These are phyloP conservation scores for Epichloe sibirici DNA, from an alignment of 2,329 filamentous ascomycete species.

Conservation along the genomic window DNA sequence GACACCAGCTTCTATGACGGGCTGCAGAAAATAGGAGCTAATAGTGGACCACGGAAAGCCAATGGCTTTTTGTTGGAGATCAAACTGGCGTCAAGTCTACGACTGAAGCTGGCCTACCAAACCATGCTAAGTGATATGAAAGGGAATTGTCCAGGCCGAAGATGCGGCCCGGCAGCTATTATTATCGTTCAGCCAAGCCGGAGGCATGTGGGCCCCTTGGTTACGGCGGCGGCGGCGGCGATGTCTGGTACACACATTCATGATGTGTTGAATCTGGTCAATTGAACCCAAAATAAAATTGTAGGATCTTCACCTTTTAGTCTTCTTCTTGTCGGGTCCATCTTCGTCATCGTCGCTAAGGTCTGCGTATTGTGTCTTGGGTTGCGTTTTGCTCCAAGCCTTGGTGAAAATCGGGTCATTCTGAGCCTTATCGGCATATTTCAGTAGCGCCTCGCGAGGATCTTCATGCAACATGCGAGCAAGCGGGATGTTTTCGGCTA, in stretches of 20 bases:
- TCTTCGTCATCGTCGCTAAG: constrained; percentile 74
- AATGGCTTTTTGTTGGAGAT: not conserved
- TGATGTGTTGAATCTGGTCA: not conserved
- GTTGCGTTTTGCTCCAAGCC: constrained; percentile 86
- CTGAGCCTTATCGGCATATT: constrained; percentile 87
- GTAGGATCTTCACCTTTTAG: constrained; percentile 32
- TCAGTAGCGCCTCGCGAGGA: constrained; percentile 82
- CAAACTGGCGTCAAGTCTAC: not conserved
- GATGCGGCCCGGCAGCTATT: not conserved
- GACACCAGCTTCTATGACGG: not conserved
- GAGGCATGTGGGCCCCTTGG: not conserved
- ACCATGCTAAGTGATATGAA: not conserved
- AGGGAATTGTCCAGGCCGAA: not conserved
- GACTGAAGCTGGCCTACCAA: not conserved
- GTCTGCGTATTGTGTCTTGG: constrained; percentile 82
- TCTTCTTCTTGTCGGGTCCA: constrained; percentile 53
- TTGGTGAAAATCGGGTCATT: constrained; percentile 91
- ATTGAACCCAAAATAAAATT: not conserved
- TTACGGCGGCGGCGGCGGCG: not conserved
- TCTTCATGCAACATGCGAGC: constrained; percentile 94
- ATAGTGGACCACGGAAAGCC: not conserved
- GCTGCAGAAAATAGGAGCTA: not conserved
- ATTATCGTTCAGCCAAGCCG: not conserved
- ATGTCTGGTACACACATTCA: not conserved
- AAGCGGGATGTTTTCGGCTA: constrained; percentile 77